phyloP scores from a whole-genome alignment of 345 rosid species.

The Murraya paniculata region DNA sequence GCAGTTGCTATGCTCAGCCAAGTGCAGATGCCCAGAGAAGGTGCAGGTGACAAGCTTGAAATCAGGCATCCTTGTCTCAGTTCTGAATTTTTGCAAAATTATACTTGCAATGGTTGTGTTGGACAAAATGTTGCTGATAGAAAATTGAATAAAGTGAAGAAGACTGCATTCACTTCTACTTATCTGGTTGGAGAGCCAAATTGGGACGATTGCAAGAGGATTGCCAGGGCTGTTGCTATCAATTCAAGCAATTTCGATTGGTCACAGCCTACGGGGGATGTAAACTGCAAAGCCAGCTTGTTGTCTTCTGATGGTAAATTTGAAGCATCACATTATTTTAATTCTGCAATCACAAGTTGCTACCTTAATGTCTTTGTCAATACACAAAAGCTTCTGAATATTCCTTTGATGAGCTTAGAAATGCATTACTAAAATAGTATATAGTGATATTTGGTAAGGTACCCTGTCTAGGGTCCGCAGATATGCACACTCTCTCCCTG shows the following conservation, averaged over 20 bases:
- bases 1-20: conserved; percentile 38
- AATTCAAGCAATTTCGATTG: conserved; percentile 35
- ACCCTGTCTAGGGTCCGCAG: neutral
- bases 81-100: conserved; percentile 39
- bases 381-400: neutral
- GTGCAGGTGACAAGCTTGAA: conserved; percentile 13
- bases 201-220: conserved; percentile 47
- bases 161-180: conserved; percentile 4
- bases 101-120: conserved; percentile 36
- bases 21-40: conserved; percentile 13
- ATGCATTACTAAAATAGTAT: neutral
- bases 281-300: conserved; percentile 28
- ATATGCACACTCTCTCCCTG: neutral
- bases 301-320: conserved; percentile 33
- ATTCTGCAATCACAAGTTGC: neutral
- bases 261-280: conserved; percentile 11
- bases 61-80: conserved; percentile 56
- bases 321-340: neutral
- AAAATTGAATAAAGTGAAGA: conserved; percentile 13
- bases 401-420: neutral
- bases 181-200: conserved; percentile 45
- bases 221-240: conserved; percentile 48
- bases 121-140: conserved; percentile 6
- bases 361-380: neutral
- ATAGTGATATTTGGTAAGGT: neutral